These are phyloP conservation scores for Yamadazyma blattariae DNA, from an alignment of 1,139 yeast species.

Conservation along the genomic window DNA sequence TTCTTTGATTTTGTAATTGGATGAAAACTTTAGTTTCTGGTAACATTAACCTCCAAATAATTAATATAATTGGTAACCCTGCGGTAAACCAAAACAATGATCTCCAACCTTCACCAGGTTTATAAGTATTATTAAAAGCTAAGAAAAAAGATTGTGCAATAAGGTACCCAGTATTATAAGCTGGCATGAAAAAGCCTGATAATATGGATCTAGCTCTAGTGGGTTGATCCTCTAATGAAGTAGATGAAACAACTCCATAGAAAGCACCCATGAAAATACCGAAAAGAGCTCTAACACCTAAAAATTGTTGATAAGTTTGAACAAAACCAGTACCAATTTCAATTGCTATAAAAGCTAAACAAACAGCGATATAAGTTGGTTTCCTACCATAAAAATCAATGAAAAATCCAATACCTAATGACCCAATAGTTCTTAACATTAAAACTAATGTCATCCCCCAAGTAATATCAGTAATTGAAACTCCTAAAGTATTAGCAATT, in stretches of 20 bases:
- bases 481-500: conserved; percentile 28
- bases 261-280: conserved; percentile 46
- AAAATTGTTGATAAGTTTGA: conserved; percentile 32
- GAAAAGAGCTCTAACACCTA: conserved; percentile 39
- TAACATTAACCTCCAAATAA: conserved; percentile 31
- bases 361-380: conserved; percentile 34
- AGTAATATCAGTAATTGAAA: conserved; percentile 27
- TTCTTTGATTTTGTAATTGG: conserved; percentile 23
- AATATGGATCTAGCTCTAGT: conserved; percentile 35
- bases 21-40: conserved; percentile 39
- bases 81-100: conserved; percentile 42
- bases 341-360: conserved; percentile 27
- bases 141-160: conserved; percentile 40
- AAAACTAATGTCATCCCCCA: conserved; percentile 47
- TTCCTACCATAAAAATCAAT: conserved; percentile 33
- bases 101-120: too few relatives aligned
- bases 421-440: conserved; percentile 45
- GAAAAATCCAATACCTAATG: too few relatives aligned
- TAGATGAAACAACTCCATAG: conserved; percentile 38
- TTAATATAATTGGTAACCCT: conserved; percentile 39
- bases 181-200: conserved; percentile 41
- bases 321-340: conserved; percentile 44
- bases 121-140: conserved; percentile 31
- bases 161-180: conserved; percentile 42
- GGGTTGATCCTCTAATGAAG: conserved; percentile 39